Base-by-base conservation (phyloP, 306 rosid species). In the Sophora flavescens region DNA sequence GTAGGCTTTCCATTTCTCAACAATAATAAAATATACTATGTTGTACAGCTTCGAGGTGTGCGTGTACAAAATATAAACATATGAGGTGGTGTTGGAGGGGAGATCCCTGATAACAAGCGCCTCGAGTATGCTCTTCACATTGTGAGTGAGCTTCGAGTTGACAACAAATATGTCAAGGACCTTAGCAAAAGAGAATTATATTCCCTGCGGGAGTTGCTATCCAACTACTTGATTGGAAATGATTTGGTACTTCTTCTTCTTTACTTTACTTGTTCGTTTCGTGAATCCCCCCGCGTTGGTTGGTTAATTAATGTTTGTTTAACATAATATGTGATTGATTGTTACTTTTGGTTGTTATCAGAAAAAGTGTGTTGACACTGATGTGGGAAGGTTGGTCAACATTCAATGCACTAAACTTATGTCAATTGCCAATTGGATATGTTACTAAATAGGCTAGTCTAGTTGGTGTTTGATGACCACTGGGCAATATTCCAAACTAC, bases 11-110 rank as follows among this genome's bases (percentile, higher is more conserved):
- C 4, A 10, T 44, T 11, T 10, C 18, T 63, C 22, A 22, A 38
- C 62, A n/a, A n/a, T n/a, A n/a, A n/a, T n/a, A n/a, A n/a, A n/a
- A n/a, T n/a, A n/a, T n/a, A n/a, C n/a, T 4, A 10, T 47, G 39
- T 64, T 63, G 66, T 80, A 81, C 88, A 89, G 97, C 35, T 74
- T 75, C 70, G 66, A 2, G 87, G 91, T 38, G 77, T 84, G 36
- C 81, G 72, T 7, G 84, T 59, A 6, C 82, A 81, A 44, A 68
- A 81, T 68, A 83, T 91, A 42, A 86, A 76, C 75, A 85, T 91
- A 56, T 90, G 84, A 78, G 97, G 93, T 57, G 97, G 97, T 52
- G 72, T 89, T 61, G 88, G 86, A 61, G 90, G 90, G 58, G 97
- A 91, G 75, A 91, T 91, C 70, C 97, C 93, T 18, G 97, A 89